These are phyloP conservation scores for Calonectria leucothoes DNA, from an alignment of 2,329 filamentous ascomycete genomes.

Conservation along the genomic window DNA sequence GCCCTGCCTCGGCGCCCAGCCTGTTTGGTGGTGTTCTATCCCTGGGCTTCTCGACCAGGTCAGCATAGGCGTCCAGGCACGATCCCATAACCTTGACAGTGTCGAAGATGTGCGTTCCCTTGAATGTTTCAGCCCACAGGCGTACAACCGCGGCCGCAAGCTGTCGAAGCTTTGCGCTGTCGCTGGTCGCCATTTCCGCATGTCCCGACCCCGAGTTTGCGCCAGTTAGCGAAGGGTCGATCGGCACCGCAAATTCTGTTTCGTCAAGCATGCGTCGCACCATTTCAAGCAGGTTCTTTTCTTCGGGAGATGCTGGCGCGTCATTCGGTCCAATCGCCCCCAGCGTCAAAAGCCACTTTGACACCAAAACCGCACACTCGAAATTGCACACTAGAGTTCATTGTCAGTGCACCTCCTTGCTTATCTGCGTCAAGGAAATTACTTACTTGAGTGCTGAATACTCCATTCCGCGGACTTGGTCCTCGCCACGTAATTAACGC, in stretches of 20 bases:
- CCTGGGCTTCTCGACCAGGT: constrained; percentile 65
- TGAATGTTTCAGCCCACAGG: constrained; percentile 72
- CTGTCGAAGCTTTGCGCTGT: constrained; percentile 64
- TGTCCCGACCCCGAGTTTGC: constrained; percentile 49
- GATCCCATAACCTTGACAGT: constrained; percentile 68
- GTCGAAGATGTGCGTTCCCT: constrained; percentile 71
- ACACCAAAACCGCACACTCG: constrained; percentile 70
- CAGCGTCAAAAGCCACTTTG: constrained; percentile 70
- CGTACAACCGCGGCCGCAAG: constrained; percentile 68
- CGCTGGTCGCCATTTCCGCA: constrained; percentile 58
- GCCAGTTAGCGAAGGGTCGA: constrained; percentile 65
- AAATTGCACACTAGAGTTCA: constrained; percentile 64
- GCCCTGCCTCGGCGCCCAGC: constrained; percentile 34
- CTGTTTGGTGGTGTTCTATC: constrained; percentile 53
- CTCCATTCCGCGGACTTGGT: constrained; percentile 73
- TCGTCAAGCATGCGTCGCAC: constrained; percentile 70
- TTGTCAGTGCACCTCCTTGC: constrained; percentile 29
- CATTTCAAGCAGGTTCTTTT: constrained; percentile 66
- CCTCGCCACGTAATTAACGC: constrained; percentile 71
- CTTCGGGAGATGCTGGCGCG: constrained; percentile 61
- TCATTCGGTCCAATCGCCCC: constrained; percentile 63
- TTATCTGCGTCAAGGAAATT: background rate
- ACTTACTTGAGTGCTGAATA: constrained; percentile 70
- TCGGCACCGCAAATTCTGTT: constrained; percentile 71
- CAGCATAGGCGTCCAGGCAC: constrained; percentile 68